Conservation (phyloP, 1,284 basidiomycete genomes). For the Rhodotorula glutinis region DNA sequence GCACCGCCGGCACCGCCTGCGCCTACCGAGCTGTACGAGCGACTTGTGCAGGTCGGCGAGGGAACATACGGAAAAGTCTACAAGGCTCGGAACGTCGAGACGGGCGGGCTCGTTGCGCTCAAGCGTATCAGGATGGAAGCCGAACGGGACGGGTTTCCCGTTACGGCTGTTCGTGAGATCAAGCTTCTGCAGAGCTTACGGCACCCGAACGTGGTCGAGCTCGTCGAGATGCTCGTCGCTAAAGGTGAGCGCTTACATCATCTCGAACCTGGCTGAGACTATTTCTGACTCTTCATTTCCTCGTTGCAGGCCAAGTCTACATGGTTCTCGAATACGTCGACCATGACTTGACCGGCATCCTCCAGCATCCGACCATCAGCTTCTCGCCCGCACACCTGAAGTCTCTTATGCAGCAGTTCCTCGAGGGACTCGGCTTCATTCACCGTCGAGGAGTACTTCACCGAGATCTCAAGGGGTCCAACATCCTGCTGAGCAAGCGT, state of each 20-base stretch:
- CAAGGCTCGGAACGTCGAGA: slow-evolving; percentile 82
- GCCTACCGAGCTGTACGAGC: slow-evolving; percentile 65
- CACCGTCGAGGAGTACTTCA: slow-evolving; percentile 95
- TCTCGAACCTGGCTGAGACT: background rate
- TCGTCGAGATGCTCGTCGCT: slow-evolving; percentile 98
- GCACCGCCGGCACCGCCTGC: background rate
- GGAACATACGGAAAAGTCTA: slow-evolving; percentile 99
- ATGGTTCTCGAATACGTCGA: slow-evolving; percentile 99
- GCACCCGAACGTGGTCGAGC: slow-evolving; percentile 81
- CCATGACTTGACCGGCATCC: slow-evolving; percentile 92
- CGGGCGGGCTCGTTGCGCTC: slow-evolving; percentile 75
- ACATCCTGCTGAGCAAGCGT: slow-evolving; percentile 88
- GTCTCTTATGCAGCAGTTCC: slow-evolving; percentile 91
- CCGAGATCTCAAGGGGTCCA: slow-evolving; percentile 97
- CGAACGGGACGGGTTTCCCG: slow-evolving; percentile 96
- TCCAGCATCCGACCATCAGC: slow-evolving; percentile 79
- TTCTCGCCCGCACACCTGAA: slow-evolving; percentile 88
- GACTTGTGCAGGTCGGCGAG: slow-evolving; percentile 92
- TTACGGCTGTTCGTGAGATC: slow-evolving; percentile 98
- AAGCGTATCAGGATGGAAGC: slow-evolving; percentile 98
- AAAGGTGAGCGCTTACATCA: slow-evolving; percentile 61
- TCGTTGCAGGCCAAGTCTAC: slow-evolving; percentile 74
- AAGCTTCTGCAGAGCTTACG: slow-evolving; percentile 88
- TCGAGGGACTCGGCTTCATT: slow-evolving; percentile 86
- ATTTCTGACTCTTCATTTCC: slow-evolving; percentile 6